phyloP scores from a whole-genome alignment of 768 basidiomycete genomes.

The Suillus luteus region DNA sequence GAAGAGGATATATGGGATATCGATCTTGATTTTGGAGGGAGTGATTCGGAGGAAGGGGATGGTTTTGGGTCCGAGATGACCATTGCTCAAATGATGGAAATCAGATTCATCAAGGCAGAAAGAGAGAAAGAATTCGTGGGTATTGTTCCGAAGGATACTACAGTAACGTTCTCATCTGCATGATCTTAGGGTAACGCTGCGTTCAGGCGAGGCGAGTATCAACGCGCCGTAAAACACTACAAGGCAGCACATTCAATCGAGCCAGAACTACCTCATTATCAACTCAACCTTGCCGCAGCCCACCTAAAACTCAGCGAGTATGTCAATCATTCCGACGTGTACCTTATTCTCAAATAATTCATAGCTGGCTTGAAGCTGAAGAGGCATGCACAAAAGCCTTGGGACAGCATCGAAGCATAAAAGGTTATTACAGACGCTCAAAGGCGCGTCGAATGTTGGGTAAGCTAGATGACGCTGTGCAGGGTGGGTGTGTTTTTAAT shows the following conservation, averaged over 20 bases:
- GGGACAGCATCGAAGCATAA: slow-evolving; percentile 63
- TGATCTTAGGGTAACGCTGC: slow-evolving; percentile 61
- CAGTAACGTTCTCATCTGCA: slow-evolving; percentile 12
- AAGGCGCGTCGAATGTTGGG: slow-evolving; percentile 65
- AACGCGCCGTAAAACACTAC: slow-evolving; percentile 57
- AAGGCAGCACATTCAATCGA: slow-evolving; percentile 62
- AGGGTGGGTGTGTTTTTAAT: slow-evolving; percentile 41
- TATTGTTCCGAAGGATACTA: slow-evolving; percentile 2
- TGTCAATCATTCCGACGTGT: slow-evolving; percentile 27
- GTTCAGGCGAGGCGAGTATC: slow-evolving; percentile 64
- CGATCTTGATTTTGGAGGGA: slow-evolving; percentile 63
- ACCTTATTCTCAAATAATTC: slow-evolving; percentile 20
- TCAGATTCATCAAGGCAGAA: slow-evolving; percentile 70
- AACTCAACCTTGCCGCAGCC: slow-evolving; percentile 76
- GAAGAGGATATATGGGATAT: slow-evolving; percentile 80
- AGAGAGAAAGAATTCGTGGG: slow-evolving; percentile 68
- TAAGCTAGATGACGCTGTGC: slow-evolving; percentile 56
- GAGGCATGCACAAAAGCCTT: slow-evolving; percentile 67
- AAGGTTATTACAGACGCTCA: slow-evolving; percentile 71
- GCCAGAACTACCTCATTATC: slow-evolving; percentile 73
- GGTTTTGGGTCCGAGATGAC: slow-evolving; percentile 55
- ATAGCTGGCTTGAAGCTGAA: slow-evolving; percentile 74
- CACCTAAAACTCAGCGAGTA: slow-evolving; percentile 72
- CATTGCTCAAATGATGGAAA: slow-evolving; percentile 74
- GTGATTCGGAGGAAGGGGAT: slow-evolving; percentile 52